phyloP scores from a whole-genome alignment of 73 alveolate species.

The Paramecium sexaurelia region DNA sequence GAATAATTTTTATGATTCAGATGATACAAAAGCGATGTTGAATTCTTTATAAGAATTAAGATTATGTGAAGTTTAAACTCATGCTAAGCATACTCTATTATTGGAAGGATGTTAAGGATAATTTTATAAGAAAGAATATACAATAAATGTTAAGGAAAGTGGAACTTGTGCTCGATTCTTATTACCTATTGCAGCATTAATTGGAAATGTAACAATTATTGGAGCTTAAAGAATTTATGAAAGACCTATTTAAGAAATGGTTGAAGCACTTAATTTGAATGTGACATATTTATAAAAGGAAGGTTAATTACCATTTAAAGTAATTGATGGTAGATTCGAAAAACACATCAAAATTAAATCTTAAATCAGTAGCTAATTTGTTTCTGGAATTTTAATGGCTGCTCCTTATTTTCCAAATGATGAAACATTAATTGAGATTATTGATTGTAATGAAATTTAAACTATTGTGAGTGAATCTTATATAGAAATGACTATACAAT shows the following conservation, averaged over 20 bases:
- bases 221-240: slow-evolving; percentile 66
- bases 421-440: slow-evolving; percentile 9
- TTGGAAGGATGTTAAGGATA: slow-evolving; percentile 64
- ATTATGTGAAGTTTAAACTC: slow-evolving; percentile 2
- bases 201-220: slow-evolving; percentile 13
- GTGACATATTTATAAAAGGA: slow-evolving; percentile 18
- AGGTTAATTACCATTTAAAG: slow-evolving; percentile 37
- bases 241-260: slow-evolving; percentile 66
- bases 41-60: neutral
- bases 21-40: slow-evolving; percentile 64
- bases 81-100: slow-evolving; percentile 2
- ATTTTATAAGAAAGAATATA: neutral
- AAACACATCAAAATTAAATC: slow-evolving; percentile 55
- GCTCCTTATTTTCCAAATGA: slow-evolving; percentile 52
- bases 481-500: slow-evolving; percentile 57
- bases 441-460: neutral
- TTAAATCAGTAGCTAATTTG: slow-evolving; percentile 47
- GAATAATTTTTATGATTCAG: slow-evolving; percentile 50
- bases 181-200: neutral
- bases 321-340: neutral
- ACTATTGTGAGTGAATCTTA: slow-evolving; percentile 43
- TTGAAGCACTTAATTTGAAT: slow-evolving; percentile 54
- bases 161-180: slow-evolving; percentile 71
- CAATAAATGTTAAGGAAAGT: slow-evolving; percentile 65
- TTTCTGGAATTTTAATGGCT: slow-evolving; percentile 58